These are phyloP conservation scores for Malassezia slooffiae DNA, from an alignment of 1,284 basidiomycete genomes.

Conservation along the genomic window DNA sequence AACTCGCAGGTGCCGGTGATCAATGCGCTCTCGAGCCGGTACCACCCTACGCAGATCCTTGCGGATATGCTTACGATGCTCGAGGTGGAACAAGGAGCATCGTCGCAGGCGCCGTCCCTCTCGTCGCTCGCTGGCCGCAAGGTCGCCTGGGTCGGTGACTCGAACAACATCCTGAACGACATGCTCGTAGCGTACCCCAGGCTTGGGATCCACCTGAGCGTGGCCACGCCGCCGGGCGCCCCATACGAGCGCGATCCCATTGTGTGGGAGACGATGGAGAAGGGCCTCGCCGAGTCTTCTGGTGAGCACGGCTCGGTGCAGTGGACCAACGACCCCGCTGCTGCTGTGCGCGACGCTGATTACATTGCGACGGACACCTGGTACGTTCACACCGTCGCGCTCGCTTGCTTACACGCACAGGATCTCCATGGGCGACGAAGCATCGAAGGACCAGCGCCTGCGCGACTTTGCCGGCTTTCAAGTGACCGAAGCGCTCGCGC, in stretches of 20 bases:
- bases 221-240: conserved; percentile 64
- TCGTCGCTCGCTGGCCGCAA: conserved; percentile 43
- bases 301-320: conserved; percentile 51
- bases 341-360: conserved; percentile 80
- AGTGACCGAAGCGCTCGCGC: conserved; percentile 61
- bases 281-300: conserved; percentile 46
- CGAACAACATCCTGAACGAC: conserved; percentile 90
- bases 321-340: conserved; percentile 67
- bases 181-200: conserved; percentile 91
- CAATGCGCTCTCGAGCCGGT: conserved; percentile 86
- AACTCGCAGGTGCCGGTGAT: conserved; percentile 84
- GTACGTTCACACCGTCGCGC: too few species aligned
- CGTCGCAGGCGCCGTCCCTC: conserved; percentile 46
- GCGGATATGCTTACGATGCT: conserved; percentile 84
- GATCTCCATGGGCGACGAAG: conserved; percentile 98
- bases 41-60: conserved; percentile 91
- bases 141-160: conserved; percentile 80
- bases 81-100: conserved; percentile 55
- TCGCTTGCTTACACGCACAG: conserved; percentile 40
- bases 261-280: conserved; percentile 54
- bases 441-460: conserved; percentile 76
- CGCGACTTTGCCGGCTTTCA: conserved; percentile 85
- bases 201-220: conserved; percentile 71
- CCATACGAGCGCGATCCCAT: conserved; percentile 63
- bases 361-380: conserved; percentile 65